phyloP scores from a whole-genome alignment of 169 alveolate species.

The Cystoisospora suis region DNA sequence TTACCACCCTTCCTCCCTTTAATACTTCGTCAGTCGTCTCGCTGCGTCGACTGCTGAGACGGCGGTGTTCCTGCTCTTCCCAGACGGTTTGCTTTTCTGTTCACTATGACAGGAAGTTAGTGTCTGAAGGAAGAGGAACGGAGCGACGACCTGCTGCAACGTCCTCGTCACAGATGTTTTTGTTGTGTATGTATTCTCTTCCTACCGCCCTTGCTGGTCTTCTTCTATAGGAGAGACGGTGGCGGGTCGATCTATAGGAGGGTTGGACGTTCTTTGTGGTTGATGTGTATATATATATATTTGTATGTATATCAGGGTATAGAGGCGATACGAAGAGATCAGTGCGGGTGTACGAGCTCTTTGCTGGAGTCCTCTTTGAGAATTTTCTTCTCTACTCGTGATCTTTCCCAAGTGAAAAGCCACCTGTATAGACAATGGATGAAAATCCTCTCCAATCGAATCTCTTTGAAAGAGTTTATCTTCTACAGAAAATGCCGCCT shows the following conservation, averaged over 20 bases:
- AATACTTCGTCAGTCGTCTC: too few species aligned
- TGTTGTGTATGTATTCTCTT: not conserved
- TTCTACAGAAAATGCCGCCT: constrained; percentile 60
- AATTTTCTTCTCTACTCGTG: constrained; percentile 50
- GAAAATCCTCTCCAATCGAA: constrained; percentile 41
- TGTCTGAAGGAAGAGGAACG: too few species aligned
- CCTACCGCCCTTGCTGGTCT: not conserved
- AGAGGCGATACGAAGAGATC: constrained; percentile 68
- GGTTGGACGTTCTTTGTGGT: constrained; percentile 1
- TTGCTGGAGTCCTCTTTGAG: constrained; percentile 57
- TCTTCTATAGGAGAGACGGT: not conserved
- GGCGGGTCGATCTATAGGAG: not conserved
- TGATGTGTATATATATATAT: not conserved
- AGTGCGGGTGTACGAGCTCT: constrained; percentile 62
- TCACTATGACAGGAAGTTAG: too few species aligned
- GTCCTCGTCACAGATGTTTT: too few species aligned
- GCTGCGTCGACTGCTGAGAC: too few species aligned
- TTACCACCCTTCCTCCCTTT: too few species aligned
- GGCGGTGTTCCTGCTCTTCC: too few species aligned
- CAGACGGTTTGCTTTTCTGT: too few species aligned
- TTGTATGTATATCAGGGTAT: constrained; percentile 53
- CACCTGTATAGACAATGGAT: constrained; percentile 65
- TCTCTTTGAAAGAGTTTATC: constrained; percentile 59
- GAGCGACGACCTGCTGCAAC: too few species aligned
- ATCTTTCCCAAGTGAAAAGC: constrained; percentile 54